Evolutionary conservation across 2,329 filamentous ascomycete genomes (phyloP).

Genomic region (Lachnellula occidentalis): DNA sequence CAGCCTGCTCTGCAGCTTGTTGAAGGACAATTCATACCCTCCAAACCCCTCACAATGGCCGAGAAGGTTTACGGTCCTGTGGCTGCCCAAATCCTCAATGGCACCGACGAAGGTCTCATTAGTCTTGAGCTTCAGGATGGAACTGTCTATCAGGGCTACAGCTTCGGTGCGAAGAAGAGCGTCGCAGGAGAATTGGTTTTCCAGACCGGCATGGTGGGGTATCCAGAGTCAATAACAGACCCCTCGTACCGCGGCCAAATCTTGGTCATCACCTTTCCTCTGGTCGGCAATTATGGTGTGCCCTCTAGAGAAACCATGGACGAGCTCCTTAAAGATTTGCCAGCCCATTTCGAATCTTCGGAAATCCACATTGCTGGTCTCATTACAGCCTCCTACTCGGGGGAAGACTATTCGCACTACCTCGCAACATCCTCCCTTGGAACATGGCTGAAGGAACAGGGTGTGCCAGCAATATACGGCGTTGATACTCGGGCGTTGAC

Average conservation of each 20-base stretch:
- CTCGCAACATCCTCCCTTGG: constrained; percentile 86
- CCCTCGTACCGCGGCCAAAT: constrained; percentile 90
- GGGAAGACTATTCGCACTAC: constrained; percentile 93
- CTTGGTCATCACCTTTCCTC: constrained; percentile 89
- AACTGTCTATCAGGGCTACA: constrained; percentile 85
- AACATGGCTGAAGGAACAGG: constrained; percentile 93
- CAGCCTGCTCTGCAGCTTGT: constrained; percentile 18
- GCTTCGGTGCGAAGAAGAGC: constrained; percentile 93
- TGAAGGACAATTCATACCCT: constrained; percentile 2
- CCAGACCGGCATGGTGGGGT: constrained; percentile 99
- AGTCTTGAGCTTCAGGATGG: constrained; percentile 92
- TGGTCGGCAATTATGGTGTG: constrained; percentile 96
- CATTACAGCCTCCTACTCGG: constrained; percentile 84
- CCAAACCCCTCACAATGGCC: constrained; percentile 7
- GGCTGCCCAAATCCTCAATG: constrained; percentile 20
- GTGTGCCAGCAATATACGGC: constrained; percentile 87
- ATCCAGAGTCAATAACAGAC: constrained; percentile 88
- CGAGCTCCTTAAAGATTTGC: constrained; percentile 76
- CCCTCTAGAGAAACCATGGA: constrained; percentile 82
- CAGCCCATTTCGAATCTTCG: constrained; percentile 86
- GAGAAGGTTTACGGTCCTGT: constrained; percentile 19
- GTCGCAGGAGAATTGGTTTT: constrained; percentile 96
- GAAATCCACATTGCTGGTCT: constrained; percentile 93
- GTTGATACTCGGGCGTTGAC: constrained; percentile 92
- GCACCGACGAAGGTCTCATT: constrained; percentile 56